Evolutionary conservation across 2,329 filamentous ascomycete genomes (phyloP).

Genomic region (Nothomitra cinnamomea): DNA sequence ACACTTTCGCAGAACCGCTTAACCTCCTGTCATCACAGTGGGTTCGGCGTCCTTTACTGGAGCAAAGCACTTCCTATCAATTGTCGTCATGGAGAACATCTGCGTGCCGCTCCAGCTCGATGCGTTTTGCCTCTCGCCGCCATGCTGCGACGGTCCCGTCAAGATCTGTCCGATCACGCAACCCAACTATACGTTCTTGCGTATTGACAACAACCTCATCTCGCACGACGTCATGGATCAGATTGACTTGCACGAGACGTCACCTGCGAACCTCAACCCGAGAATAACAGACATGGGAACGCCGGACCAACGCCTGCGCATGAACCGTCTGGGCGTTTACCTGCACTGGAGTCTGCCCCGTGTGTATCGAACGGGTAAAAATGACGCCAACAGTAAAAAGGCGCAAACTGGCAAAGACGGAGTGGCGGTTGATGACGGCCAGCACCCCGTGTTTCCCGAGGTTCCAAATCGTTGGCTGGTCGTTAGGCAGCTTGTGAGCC

Average conservation of each 20-base stretch:
- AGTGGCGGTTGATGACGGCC: background rate
- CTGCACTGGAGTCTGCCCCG: background rate
- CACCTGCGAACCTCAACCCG: background rate
- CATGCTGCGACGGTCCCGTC: background rate
- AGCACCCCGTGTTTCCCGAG: background rate
- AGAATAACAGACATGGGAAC: background rate
- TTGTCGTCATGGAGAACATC: too few relatives aligned
- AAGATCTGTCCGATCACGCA: constrained; percentile 3
- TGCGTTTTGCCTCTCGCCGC: background rate
- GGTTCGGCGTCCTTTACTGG: too few relatives aligned
- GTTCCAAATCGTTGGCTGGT: background rate
- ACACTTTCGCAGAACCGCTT: background rate
- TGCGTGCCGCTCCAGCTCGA: background rate
- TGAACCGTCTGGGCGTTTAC: background rate
- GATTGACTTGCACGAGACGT: background rate
- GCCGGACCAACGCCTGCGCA: background rate
- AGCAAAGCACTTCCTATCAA: too few relatives aligned
- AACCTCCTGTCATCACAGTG: background rate
- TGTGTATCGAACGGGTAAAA: background rate
- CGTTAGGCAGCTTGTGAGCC: background rate
- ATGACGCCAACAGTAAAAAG: background rate
- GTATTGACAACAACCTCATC: background rate
- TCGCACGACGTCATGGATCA: background rate
- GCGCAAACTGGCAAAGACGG: background rate
- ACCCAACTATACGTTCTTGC: background rate